Evolutionary conservation across 495 filamentous ascomycete species (phyloP).

Genomic region (Mytilinidion resinicola): DNA sequence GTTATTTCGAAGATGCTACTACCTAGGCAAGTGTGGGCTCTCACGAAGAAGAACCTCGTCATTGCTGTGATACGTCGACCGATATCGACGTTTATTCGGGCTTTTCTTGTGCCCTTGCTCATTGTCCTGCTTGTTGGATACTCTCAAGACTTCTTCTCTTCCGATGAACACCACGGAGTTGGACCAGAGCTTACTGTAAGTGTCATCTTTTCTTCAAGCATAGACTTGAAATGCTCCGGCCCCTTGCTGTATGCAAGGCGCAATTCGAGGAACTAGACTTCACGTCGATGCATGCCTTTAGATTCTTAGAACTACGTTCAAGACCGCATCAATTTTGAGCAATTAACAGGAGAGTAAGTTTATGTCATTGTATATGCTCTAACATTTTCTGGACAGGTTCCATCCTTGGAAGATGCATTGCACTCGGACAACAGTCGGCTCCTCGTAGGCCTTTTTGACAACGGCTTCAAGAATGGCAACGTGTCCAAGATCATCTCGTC

Average conservation of each 20-base stretch:
- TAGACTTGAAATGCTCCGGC: too few relatives aligned
- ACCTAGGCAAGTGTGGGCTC: conserved; percentile 62
- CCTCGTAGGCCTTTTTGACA: too few relatives aligned
- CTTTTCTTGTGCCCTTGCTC: conserved; percentile 64
- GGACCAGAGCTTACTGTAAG: neutral
- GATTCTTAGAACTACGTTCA: too few relatives aligned
- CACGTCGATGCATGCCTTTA: too few relatives aligned
- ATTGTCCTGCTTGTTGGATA: conserved; percentile 40
- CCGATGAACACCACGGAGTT: neutral
- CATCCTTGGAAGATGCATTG: too few relatives aligned
- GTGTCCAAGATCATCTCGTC: conserved; percentile 50
- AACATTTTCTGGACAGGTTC: too few relatives aligned
- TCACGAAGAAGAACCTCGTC: conserved; percentile 66
- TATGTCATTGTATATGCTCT: too few relatives aligned
- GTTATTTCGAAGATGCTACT: conserved; percentile 42
- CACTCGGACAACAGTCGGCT: too few relatives aligned
- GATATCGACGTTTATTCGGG: conserved; percentile 56
- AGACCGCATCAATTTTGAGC: too few relatives aligned
- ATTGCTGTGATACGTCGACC: conserved; percentile 60
- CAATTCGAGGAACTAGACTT: conserved; percentile 49
- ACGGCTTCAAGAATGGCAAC: too few relatives aligned
- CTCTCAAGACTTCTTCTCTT: neutral
- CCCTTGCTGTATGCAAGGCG: conserved; percentile 30
- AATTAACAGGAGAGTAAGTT: too few relatives aligned
- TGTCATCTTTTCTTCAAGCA: too few relatives aligned